Evolutionary conservation across 768 basidiomycete species (phyloP).

Genomic region (Amanita inopinata): DNA sequence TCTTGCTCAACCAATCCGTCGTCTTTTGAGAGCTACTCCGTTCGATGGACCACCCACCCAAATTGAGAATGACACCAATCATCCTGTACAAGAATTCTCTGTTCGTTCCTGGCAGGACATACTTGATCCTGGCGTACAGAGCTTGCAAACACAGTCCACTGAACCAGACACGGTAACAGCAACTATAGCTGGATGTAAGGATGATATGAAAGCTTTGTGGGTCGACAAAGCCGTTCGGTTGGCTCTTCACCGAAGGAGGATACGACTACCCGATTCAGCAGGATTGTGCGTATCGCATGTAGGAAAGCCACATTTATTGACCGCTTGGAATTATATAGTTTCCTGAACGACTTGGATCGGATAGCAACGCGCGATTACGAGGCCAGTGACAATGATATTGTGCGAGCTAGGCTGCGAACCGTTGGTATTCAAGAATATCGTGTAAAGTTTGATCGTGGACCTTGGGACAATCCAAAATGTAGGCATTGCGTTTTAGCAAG

Average conservation of each 20-base stretch:
- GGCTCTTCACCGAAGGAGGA: constrained; percentile 33
- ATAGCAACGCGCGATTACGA: constrained; percentile 51
- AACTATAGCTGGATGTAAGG: constrained; percentile 47
- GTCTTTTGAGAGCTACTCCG: constrained; percentile 36
- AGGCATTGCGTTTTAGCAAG: constrained; percentile 5
- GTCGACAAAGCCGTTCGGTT: constrained; percentile 40
- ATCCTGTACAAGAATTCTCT: constrained; percentile 33
- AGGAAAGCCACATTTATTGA: neutral
- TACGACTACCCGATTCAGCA: constrained; percentile 52
- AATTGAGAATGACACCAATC: constrained; percentile 15
- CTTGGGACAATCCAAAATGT: constrained; percentile 28
- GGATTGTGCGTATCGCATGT: constrained; percentile 43
- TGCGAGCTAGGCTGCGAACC: constrained; percentile 61
- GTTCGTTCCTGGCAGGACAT: constrained; percentile 46
- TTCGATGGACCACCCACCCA: constrained; percentile 24
- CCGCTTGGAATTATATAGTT: constrained; percentile 31
- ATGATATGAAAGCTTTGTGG: constrained; percentile 61
- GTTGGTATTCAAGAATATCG: constrained; percentile 62
- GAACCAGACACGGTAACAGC: constrained; percentile 32
- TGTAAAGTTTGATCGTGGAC: constrained; percentile 35
- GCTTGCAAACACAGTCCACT: constrained; percentile 5
- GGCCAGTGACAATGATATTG: constrained; percentile 65
- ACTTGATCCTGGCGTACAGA: constrained; percentile 18
- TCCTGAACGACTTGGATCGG: constrained; percentile 58
- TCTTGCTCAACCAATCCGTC: constrained; percentile 24